Percentiles rank a stretch among this genome's conserved stretches.
phyloP scores from a whole-genome alignment of 768 basidiomycete genomes.

The Podaxis pistillaris region DNA sequence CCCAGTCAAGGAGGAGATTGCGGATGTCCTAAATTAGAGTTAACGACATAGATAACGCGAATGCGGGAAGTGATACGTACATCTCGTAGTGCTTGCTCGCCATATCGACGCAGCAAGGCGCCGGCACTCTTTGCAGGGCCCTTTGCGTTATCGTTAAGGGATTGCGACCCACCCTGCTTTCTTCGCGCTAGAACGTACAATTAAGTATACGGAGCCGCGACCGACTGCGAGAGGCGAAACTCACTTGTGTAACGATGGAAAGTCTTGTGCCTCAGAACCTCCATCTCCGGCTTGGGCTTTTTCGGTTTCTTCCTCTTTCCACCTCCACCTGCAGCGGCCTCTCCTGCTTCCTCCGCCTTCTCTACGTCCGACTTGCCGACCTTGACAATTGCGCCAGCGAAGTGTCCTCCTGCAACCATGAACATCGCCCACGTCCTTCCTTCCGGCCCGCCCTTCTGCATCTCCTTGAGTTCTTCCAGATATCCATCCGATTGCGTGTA shows the following conservation, averaged over 20 bases:
- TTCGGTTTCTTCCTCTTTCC: constrained; percentile 54
- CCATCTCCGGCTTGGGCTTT: constrained; percentile 72
- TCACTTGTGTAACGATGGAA: constrained; percentile 98
- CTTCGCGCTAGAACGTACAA: constrained; percentile 64
- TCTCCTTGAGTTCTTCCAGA: constrained; percentile 57
- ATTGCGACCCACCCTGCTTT: constrained; percentile 97
- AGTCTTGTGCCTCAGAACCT: constrained; percentile 88
- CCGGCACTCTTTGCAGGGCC: constrained; percentile 93
- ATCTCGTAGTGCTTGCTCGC: constrained; percentile 89
- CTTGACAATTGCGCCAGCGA: constrained; percentile 86
- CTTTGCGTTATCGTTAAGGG: constrained; percentile 89
- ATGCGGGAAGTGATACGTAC: constrained; percentile 40
- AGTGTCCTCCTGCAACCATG: constrained; percentile 97
- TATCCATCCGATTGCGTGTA: constrained; percentile 43
- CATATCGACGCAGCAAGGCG: constrained; percentile 89
- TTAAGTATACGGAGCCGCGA: constrained; percentile 9
- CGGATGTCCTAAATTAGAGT: constrained; percentile 72
- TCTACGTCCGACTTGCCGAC: constrained; percentile 58
- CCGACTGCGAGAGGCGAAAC: constrained; percentile 31
- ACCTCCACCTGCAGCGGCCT: constrained; percentile 38
- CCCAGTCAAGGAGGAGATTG: constrained; percentile 79
- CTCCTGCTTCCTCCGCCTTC: constrained; percentile 34
- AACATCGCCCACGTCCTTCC: constrained; percentile 90
- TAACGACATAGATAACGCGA: neutral
- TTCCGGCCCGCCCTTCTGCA: constrained; percentile 53